A percentile compares a stretch with the other conserved stretches of the same genome.
Evolutionary conservation across 2,329 filamentous ascomycete species (phyloP).

Genomic region (Ophiostoma quercus): DNA sequence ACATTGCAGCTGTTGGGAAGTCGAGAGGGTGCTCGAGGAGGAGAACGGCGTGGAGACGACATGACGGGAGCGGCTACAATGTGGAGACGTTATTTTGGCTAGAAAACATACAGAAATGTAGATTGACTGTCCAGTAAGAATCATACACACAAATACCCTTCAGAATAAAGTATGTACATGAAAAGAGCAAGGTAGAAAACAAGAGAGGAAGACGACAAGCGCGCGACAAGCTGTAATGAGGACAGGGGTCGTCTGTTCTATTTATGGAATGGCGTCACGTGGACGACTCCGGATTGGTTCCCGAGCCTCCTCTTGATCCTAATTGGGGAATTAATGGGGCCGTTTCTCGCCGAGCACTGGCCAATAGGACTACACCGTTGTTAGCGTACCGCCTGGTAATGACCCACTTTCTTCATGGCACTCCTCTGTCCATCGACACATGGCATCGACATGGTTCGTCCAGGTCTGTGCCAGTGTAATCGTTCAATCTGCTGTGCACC

Average conservation of each 20-base stretch:
- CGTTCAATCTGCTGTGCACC: neutral
- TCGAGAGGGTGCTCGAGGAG: neutral
- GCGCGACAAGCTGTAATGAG: neutral
- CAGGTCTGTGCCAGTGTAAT: neutral
- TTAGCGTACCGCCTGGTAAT: neutral
- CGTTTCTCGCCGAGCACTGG: neutral
- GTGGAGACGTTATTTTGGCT: neutral
- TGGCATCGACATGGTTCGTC: neutral
- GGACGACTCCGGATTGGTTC: constrained; percentile 7
- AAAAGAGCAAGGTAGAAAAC: neutral
- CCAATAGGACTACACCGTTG: constrained; percentile 14
- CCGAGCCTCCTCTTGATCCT: no score
- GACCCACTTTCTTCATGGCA: neutral
- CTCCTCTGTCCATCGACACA: neutral
- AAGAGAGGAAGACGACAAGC: neutral
- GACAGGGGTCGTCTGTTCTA: constrained; percentile 14
- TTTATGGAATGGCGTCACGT: constrained; percentile 21
- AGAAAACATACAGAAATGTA: neutral
- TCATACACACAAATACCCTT: neutral
- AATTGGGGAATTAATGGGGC: neutral
- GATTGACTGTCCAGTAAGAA: neutral
- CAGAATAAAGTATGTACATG: neutral
- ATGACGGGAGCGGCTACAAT: neutral
- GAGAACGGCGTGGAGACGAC: neutral
- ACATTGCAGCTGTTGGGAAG: neutral